A percentile compares a stretch with the other conserved stretches of the same genome.
These are phyloP conservation scores for Cucurbita maxima DNA, from an alignment of 306 rosid genomes.

Conservation along the genomic window DNA sequence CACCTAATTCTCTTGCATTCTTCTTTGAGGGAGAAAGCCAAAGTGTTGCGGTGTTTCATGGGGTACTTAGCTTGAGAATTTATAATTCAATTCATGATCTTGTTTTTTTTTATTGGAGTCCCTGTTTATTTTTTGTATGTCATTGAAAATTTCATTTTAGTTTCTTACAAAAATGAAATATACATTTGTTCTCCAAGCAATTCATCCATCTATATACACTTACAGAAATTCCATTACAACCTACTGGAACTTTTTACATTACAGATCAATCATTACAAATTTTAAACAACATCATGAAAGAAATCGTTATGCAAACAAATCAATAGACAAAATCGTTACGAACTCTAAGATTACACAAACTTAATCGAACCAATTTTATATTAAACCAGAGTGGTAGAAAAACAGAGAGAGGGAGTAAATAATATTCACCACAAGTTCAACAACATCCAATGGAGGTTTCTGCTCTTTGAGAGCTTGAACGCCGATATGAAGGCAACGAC, in stretches of 20 bases:
- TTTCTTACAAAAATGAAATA: no score
- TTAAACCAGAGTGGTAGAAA: neutral
- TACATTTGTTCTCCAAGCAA: neutral
- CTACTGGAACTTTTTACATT: neutral
- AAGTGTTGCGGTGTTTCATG: no score
- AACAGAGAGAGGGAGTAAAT: neutral
- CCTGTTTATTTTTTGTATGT: no score
- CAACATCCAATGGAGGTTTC: constrained; percentile 45
- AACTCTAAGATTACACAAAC: no score
- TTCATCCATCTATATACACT: neutral
- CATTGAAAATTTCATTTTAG: no score
- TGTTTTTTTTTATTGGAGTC: no score
- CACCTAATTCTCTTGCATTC: neutral
- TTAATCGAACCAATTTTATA: neutral
- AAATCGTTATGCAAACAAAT: no score
- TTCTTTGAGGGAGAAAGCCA: no score
- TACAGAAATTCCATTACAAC: neutral
- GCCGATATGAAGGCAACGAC: constrained; percentile 57
- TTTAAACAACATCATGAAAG: neutral
- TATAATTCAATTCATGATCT: no score
- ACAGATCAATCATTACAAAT: neutral
- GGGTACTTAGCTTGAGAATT: no score
- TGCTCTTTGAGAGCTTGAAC: constrained; percentile 55
- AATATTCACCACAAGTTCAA: constrained; percentile 33
- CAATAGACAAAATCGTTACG: no score